These are phyloP conservation scores for Terfezia claveryi DNA, from an alignment of 495 filamentous ascomycete genomes.

Conservation along the genomic window DNA sequence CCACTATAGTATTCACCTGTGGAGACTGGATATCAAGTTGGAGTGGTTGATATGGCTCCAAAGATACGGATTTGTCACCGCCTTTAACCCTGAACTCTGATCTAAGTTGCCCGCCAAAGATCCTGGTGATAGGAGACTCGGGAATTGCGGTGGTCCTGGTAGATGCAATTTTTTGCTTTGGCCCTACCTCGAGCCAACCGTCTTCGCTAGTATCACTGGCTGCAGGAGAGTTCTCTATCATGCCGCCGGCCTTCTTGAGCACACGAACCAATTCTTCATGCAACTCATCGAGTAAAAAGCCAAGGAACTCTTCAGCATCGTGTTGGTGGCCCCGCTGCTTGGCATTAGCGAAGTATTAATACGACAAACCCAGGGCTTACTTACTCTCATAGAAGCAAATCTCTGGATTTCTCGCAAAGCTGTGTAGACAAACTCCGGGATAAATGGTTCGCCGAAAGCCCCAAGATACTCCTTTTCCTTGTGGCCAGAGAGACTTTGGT, in stretches of 20 bases:
- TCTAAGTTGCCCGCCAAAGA: conserved; percentile 80
- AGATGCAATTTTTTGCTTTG: conserved; percentile 64
- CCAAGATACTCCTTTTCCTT: conserved; percentile 69
- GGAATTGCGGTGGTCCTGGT: conserved; percentile 68
- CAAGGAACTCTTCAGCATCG: conserved; percentile 93
- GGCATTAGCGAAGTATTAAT: conserved; percentile 2
- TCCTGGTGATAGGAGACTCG: conserved; percentile 73
- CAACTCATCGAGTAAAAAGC: conserved; percentile 75
- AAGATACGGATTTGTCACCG: conserved; percentile 68
- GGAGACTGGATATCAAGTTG: conserved; percentile 81
- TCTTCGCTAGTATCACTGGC: conserved; percentile 21
- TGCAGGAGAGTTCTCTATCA: conserved; percentile 14
- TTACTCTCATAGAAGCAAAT: conserved; percentile 75
- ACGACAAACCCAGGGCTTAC: conserved; percentile 18
- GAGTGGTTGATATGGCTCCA: conserved; percentile 82
- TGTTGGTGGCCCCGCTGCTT: conserved; percentile 76
- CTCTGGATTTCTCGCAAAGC: conserved; percentile 66
- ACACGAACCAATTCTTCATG: conserved; percentile 78
- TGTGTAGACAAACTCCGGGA: conserved; percentile 87
- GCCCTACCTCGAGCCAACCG: conserved; percentile 87
- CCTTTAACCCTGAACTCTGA: conserved; percentile 77
- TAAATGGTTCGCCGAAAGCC: conserved; percentile 76
- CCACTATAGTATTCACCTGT: conserved; percentile 69
- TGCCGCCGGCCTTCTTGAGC: conserved; percentile 29
- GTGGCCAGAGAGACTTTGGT: conserved; percentile 40